Base-by-base conservation (phyloP, 164 flowering plant species). In the Liquidambar formosana region DNA sequence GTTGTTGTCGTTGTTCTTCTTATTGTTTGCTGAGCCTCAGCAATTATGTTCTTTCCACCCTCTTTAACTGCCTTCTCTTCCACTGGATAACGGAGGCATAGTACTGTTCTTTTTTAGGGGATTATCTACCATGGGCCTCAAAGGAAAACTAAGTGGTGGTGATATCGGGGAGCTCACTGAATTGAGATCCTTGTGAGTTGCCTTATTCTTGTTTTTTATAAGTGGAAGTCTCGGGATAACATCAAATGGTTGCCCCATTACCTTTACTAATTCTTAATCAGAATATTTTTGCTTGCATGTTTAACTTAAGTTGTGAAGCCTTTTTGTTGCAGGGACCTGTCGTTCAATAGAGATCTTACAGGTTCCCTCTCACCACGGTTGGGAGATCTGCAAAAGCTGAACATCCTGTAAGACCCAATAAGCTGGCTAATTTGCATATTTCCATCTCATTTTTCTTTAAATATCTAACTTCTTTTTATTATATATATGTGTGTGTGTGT, bases 91-190 rank as follows among this genome's bases (percentile, higher is more conserved):
- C n/a, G 21, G 2, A 11, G 14, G 43, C 67, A 49, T 22, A 27
- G 3, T 18, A 18, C 13, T 49, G 54, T 18, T 22, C 38, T n/a
- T 41, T 61, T 75, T 59, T 86, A 94, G 99, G 82, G 82, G 88
- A 49, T 73, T 94, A 69, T 92, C 96, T 19, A 82, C 83, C 28
- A 89, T 89, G 96, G 83, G 86, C 27, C 84, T 95, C 5, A 67
- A 76, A 78, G 97, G 99, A 33, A 67, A 73, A 61, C 72, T 91
- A 28, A 73, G 81, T 48, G 90, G 81, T 48, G 90, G 94, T 43
- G 99, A 92, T 72, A 89, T 92, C 64, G 96, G 90, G 15, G 85
- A 73, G 10, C 94, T 95, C 43, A 54, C 88, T 18, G 96, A 86
- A 68, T 68, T 95, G 79, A 77, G 45, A 77, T 85, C 90, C 71